phyloP scores from a whole-genome alignment of 2,329 filamentous ascomycete species.

The Alternaria consortialis region DNA sequence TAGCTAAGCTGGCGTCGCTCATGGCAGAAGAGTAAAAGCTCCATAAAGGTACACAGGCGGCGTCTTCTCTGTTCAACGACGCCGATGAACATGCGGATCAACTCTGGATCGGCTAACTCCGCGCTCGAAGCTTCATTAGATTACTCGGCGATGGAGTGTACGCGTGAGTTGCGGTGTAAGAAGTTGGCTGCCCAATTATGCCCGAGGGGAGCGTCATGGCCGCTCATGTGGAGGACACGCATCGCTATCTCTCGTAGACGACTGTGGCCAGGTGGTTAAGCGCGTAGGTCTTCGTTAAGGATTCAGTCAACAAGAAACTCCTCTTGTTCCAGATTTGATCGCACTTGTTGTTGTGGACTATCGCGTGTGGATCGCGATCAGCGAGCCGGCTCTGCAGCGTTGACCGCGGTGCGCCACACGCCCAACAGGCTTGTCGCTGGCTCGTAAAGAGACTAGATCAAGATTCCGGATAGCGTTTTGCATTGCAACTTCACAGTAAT shows the following conservation, averaged over 20 bases:
- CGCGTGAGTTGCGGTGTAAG: background rate
- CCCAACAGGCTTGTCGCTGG: no score
- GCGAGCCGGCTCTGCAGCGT: background rate
- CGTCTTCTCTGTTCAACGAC: no score
- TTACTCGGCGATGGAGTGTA: background rate
- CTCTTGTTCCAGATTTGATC: background rate
- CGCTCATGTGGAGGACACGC: background rate
- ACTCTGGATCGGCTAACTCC: no score
- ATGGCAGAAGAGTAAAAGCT: no score
- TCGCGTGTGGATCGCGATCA: background rate
- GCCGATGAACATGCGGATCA: no score
- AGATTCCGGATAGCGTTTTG: no score
- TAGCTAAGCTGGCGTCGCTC: conserved; percentile 16
- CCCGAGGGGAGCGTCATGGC: background rate
- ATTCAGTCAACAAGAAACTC: background rate
- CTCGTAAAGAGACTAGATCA: no score
- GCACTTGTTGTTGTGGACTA: background rate
- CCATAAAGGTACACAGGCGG: no score
- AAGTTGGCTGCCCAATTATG: background rate
- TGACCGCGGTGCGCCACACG: background rate
- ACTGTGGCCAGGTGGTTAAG: background rate
- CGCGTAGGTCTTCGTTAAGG: background rate
- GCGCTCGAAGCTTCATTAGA: no score
- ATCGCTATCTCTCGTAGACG: background rate
- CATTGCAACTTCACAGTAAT: no score